Base-by-base conservation (phyloP, 2,329 filamentous ascomycete genomes). In the Aspergillus spinulosporus region DNA sequence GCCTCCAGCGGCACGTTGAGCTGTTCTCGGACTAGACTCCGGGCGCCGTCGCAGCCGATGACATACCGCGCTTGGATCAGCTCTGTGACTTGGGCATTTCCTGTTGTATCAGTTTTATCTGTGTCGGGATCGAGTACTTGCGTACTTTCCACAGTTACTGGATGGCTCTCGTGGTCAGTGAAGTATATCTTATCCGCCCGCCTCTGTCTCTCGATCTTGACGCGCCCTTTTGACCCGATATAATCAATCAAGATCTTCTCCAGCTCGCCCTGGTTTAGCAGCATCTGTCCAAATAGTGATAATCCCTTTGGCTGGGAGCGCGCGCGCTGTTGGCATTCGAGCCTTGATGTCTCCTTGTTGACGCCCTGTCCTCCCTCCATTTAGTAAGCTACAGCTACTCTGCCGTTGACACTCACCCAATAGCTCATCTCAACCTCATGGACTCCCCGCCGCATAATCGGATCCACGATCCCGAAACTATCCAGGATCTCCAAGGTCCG, bases 401-500 rank as follows among this genome's bases (percentile, higher is more conserved):
- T 12, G 5, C 31, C n/a, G 28, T 21, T 21, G n/a, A 32, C 29
- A 52, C 56, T 12, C 40, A 61, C 60, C 62, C 62, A 62, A 15
- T 58, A 58, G 36, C 52, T 56, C 48, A 56, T 49, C 28, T 61
- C 62, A 21, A 52, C 21, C 29, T 56, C 55, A 3, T 11, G 28
- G 8, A 49, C 48, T 4, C 49, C 54, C 39, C 49, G 46, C 6
- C 36, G 32, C 7, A 56, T 3, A 9, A 62, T 48, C 5, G 46
- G 12, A 45, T 64, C 52, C 2, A 45, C 84, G 55, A 90, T 82
- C 0, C 85, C 87, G 61, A 90, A 87, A 54, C 82, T 85, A 62
- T 90, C 85, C 51, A 90, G 83, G n/a, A 90, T 88, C 69, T 90
- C 86, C 2, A 89, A 75, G 0, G 84, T 88, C 1, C 87, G 83